A percentile compares a stretch with the other conserved stretches of the same genome.
Conservation (phyloP, 306 rosid species). For the Prunus dulcis region DNA sequence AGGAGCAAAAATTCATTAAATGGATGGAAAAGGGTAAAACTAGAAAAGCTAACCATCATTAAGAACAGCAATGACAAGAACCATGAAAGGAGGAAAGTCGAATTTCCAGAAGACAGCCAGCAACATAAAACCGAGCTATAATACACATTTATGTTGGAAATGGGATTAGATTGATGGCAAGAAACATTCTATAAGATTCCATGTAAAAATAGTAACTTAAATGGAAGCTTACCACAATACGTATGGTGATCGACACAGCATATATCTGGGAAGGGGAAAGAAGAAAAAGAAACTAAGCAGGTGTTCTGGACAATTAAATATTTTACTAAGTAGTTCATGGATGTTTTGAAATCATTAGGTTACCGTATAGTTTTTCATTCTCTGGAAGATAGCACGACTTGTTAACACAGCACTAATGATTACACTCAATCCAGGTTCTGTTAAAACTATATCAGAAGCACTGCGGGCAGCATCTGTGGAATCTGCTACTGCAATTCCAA, state of each 20-base stretch:
- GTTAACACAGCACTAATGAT: conserved; percentile 77
- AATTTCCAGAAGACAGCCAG: conserved; percentile 59
- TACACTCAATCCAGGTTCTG: conserved; percentile 79
- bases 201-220: neutral
- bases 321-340: neutral
- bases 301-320: conserved; percentile 5
- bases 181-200: conserved; percentile 7
- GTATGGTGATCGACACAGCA: conserved; percentile 76
- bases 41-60: conserved; percentile 59
- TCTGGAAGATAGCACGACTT: conserved; percentile 73
- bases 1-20: conserved; percentile 2
- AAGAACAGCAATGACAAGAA: conserved; percentile 72
- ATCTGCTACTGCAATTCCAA: conserved; percentile 79
- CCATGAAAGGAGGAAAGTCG: conserved; percentile 81
- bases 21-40: neutral
- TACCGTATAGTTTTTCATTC: conserved; percentile 84
- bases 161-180: conserved; percentile 18
- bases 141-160: conserved; percentile 4
- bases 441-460: conserved; percentile 76
- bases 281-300: neutral
- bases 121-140: conserved; percentile 67
- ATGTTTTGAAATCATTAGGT: conserved; percentile 6
- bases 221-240: conserved; percentile 60
- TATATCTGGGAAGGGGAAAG: conserved; percentile 48
- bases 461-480: conserved; percentile 71